These are phyloP conservation scores for Lasiosphaeria ovina DNA, from an alignment of 495 filamentous ascomycete genomes.

Conservation along the genomic window DNA sequence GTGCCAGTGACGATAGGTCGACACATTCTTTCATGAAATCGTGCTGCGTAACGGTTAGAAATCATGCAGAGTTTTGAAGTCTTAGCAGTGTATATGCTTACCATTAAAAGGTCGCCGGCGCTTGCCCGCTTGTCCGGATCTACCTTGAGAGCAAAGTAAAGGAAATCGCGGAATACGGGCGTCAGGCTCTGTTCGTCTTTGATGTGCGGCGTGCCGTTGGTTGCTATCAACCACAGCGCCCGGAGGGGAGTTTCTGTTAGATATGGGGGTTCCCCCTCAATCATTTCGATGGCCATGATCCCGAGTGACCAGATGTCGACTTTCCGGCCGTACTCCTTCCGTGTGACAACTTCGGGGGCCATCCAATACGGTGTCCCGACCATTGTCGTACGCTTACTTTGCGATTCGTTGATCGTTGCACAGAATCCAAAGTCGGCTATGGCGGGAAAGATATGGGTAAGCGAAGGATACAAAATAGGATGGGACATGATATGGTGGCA, in stretches of 20 bases:
- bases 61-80: conserved; percentile 3
- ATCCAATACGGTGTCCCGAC: conserved; percentile 99
- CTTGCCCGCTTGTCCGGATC: conserved; percentile 95
- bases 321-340: conserved; percentile 97
- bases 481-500: neutral
- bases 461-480: neutral
- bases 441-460: neutral
- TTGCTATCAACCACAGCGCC: conserved; percentile 93
- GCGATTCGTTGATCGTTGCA: conserved; percentile 95
- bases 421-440: conserved; percentile 98
- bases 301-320: conserved; percentile 98
- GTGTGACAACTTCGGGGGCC: conserved; percentile 95
- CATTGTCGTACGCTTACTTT: conserved; percentile 98
- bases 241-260: conserved; percentile 91
- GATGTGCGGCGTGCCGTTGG: conserved; percentile 91
- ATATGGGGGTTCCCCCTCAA: conserved; percentile 97
- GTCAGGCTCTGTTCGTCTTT: conserved; percentile 87
- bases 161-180: conserved; percentile 80
- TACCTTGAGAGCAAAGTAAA: conserved; percentile 87
- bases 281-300: conserved; percentile 99
- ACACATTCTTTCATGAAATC: conserved; percentile 84
- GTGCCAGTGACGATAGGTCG: conserved; percentile 62
- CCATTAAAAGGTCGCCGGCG: conserved; percentile 86
- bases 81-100: conserved; percentile 49
- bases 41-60: conserved; percentile 58